A percentile compares a stretch with the other conserved stretches of the same genome.
These are phyloP conservation scores for Fusarium paranaense DNA, from an alignment of 2,329 filamentous ascomycete species.

Conservation along the genomic window DNA sequence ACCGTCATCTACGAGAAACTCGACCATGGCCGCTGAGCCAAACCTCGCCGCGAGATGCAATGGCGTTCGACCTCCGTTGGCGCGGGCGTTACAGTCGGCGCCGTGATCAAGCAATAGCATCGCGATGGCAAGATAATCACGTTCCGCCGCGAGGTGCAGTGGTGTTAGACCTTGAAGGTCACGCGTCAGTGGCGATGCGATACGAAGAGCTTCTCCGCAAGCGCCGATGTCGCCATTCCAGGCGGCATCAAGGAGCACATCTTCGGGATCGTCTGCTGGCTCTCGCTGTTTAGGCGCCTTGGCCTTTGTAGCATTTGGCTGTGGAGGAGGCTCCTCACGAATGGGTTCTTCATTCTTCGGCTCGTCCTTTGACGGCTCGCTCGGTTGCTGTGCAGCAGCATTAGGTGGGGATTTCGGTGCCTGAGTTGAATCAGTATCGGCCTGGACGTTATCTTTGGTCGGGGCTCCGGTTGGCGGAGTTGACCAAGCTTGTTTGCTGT, in stretches of 20 bases:
- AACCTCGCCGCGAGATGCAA: slow-evolving; percentile 48
- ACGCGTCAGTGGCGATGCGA: slow-evolving; percentile 40
- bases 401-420: neutral
- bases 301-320: neutral
- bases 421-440: neutral
- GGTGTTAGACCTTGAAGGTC: slow-evolving; percentile 47
- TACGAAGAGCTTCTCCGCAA: slow-evolving; percentile 39
- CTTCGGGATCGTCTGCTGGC: slow-evolving; percentile 31
- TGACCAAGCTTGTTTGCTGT: neutral
- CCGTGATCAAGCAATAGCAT: slow-evolving; percentile 48
- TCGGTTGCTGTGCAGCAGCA: neutral
- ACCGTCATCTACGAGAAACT: slow-evolving; percentile 47
- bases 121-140: slow-evolving; percentile 48
- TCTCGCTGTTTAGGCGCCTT: neutral
- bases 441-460: slow-evolving; percentile 3
- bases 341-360: neutral
- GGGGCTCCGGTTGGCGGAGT: neutral
- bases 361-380: neutral
- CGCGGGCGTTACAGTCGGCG: slow-evolving; percentile 42
- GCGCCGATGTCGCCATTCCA: slow-evolving; percentile 48
- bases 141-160: slow-evolving; percentile 47
- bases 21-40: slow-evolving; percentile 46
- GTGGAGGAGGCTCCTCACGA: neutral
- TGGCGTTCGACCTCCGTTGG: slow-evolving; percentile 47
- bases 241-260: slow-evolving; percentile 46